phyloP scores from a whole-genome alignment of 148 eudicot species.

The Chenopodium quinoa region DNA sequence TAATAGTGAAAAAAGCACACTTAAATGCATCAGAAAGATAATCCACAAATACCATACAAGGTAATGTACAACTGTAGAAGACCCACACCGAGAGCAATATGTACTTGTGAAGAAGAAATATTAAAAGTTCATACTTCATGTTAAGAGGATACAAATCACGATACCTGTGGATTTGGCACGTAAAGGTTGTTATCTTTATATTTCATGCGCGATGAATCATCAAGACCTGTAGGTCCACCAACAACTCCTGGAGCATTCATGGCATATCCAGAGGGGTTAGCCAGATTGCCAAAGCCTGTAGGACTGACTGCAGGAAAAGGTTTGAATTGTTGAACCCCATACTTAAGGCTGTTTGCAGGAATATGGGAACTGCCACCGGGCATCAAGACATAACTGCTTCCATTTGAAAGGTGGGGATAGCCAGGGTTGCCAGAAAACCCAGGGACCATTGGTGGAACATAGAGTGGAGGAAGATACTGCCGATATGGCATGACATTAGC shows the following conservation, averaged over 20 bases:
- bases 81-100: not conserved
- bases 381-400: slow-evolving; percentile 79
- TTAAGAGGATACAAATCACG: not conserved
- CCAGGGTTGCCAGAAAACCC: slow-evolving; percentile 77
- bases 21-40: no score
- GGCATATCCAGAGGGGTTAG: slow-evolving; percentile 69
- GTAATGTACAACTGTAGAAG: not conserved
- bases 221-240: slow-evolving; percentile 70
- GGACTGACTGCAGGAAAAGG: slow-evolving; percentile 71
- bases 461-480: slow-evolving; percentile 69
- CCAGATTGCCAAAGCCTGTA: slow-evolving; percentile 63
- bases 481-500: slow-evolving; percentile 88
- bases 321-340: slow-evolving; percentile 83
- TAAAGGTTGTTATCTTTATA: slow-evolving; percentile 80
- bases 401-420: slow-evolving; percentile 83
- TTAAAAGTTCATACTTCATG: not conserved
- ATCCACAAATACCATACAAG: not conserved
- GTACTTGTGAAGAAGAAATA: not conserved
- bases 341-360: slow-evolving; percentile 57
- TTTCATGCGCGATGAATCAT: slow-evolving; percentile 77
- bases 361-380: slow-evolving; percentile 81
- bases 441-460: slow-evolving; percentile 84
- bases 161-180: slow-evolving; percentile 82
- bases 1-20: no score
- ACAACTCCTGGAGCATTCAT: slow-evolving; percentile 74